Percentiles rank a stretch among this genome's conserved stretches.
phyloP scores from a whole-genome alignment of 441 rosid species.

The Pelargonium cotyledonis region DNA sequence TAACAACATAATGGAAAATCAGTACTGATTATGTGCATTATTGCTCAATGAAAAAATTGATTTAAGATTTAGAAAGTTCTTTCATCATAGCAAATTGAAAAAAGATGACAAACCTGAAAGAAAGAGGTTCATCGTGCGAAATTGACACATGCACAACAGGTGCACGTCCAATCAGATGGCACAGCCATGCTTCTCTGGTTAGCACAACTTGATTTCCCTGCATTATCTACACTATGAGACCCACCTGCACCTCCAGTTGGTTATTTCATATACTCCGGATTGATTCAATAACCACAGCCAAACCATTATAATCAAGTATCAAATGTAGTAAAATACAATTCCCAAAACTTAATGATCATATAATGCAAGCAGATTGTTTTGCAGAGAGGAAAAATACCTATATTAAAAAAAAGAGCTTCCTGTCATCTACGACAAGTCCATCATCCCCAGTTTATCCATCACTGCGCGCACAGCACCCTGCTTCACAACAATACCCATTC shows the following conservation, averaged over 20 bases:
- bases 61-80: neutral
- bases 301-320: neutral
- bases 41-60: neutral
- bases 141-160: slow-evolving; percentile 83
- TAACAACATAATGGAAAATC: neutral
- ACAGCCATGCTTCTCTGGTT: slow-evolving; percentile 76
- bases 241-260: slow-evolving; percentile 78
- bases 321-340: neutral
- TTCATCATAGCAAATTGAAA: neutral
- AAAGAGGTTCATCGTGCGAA: slow-evolving; percentile 85
- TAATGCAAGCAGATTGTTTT: slow-evolving; percentile 10
- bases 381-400: slow-evolving; percentile 37
- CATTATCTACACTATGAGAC: slow-evolving; percentile 51
- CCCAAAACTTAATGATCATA: neutral
- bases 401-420: slow-evolving; percentile 67
- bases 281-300: neutral
- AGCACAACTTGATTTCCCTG: slow-evolving; percentile 43
- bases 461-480: slow-evolving; percentile 79
- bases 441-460: slow-evolving; percentile 84
- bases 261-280: slow-evolving; percentile 11
- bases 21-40: slow-evolving; percentile 14
- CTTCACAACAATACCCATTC: slow-evolving; percentile 16
- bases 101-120: slow-evolving; percentile 63
- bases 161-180: slow-evolving; percentile 97
- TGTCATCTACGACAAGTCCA: slow-evolving; percentile 73